Evolutionary conservation across 768 basidiomycete species (phyloP).

Genomic region (Naganishia kalamii): DNA sequence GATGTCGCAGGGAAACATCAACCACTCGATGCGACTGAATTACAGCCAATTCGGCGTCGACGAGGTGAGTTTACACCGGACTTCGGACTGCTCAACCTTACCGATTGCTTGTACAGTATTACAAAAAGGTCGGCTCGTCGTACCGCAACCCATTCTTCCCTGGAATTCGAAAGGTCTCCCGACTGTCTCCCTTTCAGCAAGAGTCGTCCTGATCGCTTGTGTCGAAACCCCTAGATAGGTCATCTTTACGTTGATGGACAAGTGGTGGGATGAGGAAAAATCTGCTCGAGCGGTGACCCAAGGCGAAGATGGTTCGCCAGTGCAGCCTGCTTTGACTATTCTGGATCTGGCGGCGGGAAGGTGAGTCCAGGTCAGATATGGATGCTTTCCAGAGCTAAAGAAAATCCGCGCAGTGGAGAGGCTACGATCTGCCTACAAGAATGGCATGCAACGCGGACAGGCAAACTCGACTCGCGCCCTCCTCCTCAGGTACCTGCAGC

Average conservation of each 20-base stretch:
- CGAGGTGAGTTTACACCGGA: conserved; percentile 48
- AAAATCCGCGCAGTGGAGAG: conserved; percentile 54
- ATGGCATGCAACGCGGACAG: conserved; percentile 52
- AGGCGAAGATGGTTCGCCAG: conserved; percentile 23
- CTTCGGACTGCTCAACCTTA: not conserved
- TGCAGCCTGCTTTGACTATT: conserved; percentile 42
- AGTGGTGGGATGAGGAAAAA: conserved; percentile 46
- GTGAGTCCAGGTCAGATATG: conserved; percentile 22
- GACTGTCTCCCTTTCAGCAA: conserved; percentile 49
- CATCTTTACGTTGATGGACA: conserved; percentile 43
- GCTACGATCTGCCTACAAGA: conserved; percentile 58
- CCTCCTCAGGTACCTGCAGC: not conserved
- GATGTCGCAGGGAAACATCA: conserved; percentile 39
- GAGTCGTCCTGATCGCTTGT: not conserved
- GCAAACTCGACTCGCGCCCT: conserved; percentile 11
- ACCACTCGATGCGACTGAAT: conserved; percentile 54
- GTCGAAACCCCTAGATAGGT: conserved; percentile 22
- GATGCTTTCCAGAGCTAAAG: not conserved
- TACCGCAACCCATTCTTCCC: conserved; percentile 71
- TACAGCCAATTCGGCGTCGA: conserved; percentile 57
- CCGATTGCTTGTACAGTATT: conserved; percentile 51
- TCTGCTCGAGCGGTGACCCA: conserved; percentile 42
- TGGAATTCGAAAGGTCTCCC: conserved; percentile 56
- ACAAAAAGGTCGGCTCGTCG: conserved; percentile 59
- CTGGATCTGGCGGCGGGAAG: conserved; percentile 60